These are phyloP conservation scores for Huiozyma naganishii DNA, from an alignment of 805 yeast species.

Conservation along the genomic window DNA sequence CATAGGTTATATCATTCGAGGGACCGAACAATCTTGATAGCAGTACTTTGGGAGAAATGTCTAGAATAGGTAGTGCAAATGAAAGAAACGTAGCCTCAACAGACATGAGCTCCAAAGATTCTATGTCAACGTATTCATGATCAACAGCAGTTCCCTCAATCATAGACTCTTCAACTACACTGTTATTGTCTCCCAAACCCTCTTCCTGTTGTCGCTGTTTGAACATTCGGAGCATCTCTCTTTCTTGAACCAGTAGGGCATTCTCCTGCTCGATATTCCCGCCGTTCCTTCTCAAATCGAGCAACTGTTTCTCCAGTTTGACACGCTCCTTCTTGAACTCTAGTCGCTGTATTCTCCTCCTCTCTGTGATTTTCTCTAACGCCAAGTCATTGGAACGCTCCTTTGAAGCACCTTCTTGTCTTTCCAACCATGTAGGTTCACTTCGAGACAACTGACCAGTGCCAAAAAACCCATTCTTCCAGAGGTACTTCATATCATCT, in stretches of 20 bases:
- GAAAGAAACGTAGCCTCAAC: conserved; percentile 64
- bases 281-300: conserved; percentile 32
- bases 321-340: conserved; percentile 63
- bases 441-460: conserved; percentile 83
- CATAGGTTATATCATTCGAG: conserved; percentile 3
- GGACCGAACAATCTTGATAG: conserved; percentile 12
- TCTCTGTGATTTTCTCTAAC: conserved; percentile 68
- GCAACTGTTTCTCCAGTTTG: conserved; percentile 40
- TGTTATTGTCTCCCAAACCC: not conserved
- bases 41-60: conserved; percentile 19
- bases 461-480: conserved; percentile 89
- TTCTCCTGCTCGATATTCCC: conserved; percentile 24
- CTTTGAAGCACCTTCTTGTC: conserved; percentile 36
- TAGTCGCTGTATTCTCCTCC: conserved; percentile 60
- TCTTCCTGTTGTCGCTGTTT: conserved; percentile 21
- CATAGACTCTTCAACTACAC: not conserved
- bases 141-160: conserved; percentile 9
- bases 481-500: conserved; percentile 44
- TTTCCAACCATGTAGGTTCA: conserved; percentile 81
- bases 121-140: conserved; percentile 20
- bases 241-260: conserved; percentile 23
- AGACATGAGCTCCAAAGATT: conserved; percentile 55
- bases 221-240: conserved; percentile 22
- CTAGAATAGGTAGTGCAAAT: conserved; percentile 43
- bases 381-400: conserved; percentile 22